Conservation (phyloP, 2,329 filamentous ascomycete species). For the Raffaelea ambrosiae region DNA sequence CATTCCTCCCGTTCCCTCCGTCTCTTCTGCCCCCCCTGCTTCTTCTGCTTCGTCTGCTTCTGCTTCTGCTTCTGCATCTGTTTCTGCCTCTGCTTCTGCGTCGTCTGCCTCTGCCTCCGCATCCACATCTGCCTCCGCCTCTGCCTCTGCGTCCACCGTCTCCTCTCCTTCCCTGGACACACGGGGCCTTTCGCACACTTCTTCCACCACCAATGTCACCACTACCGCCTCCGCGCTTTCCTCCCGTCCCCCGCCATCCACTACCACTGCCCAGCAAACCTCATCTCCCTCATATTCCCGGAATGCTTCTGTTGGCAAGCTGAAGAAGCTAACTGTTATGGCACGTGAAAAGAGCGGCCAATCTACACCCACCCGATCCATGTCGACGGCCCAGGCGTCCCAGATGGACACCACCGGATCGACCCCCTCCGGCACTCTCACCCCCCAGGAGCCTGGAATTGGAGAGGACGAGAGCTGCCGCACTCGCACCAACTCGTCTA, state of each 20-base stretch:
- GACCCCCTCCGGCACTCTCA: conserved; percentile 18
- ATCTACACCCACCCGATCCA: conserved; percentile 79
- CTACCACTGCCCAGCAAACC: not conserved
- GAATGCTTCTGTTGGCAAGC: conserved; percentile 58
- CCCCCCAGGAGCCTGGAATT: conserved; percentile 25
- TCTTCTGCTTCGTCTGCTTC: conserved; percentile 3
- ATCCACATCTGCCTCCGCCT: not conserved
- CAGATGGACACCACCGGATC: conserved; percentile 28
- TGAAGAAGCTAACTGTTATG: conserved; percentile 85
- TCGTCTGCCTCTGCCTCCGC: no score
- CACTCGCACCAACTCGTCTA: conserved; percentile 45
- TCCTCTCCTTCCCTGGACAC: not conserved
- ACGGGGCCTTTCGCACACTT: no score
- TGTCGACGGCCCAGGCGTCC: conserved; percentile 55
- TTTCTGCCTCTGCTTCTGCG: conserved; percentile 1
- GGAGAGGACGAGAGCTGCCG: conserved; percentile 24
- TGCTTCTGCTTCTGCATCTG: not conserved
- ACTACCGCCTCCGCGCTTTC: conserved; percentile 29
- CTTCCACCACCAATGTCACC: conserved; percentile 32
- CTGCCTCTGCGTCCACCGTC: not conserved
- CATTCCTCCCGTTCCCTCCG: conserved; percentile 6
- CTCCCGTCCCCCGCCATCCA: not conserved
- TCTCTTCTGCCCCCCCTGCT: not conserved
- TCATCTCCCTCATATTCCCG: conserved; percentile 27
- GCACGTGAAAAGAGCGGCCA: conserved; percentile 80